Conservation (phyloP, 2,329 filamentous ascomycete genomes). For the Rhexocercosporidium sp. region DNA sequence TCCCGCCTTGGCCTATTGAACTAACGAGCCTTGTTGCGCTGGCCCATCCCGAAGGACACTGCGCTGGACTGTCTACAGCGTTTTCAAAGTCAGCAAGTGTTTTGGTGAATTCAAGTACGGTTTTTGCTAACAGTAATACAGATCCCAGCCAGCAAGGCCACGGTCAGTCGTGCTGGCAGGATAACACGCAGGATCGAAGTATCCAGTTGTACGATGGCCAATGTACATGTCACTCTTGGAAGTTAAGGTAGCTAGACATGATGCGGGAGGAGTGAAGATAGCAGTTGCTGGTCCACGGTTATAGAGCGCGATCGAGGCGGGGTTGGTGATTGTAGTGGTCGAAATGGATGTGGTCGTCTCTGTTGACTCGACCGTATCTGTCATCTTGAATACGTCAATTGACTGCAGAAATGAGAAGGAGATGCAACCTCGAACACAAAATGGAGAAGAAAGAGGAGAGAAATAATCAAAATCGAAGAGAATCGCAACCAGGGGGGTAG, state of each 20-base stretch:
- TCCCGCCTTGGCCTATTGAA: not conserved
- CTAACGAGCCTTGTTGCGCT: not conserved
- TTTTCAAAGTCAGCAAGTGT: too few relatives aligned
- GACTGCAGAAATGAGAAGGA: too few relatives aligned
- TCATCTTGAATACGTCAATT: not conserved
- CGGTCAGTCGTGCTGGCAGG: conserved; percentile 7
- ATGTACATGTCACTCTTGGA: conserved; percentile 9
- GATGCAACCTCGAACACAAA: too few relatives aligned
- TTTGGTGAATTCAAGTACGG: too few relatives aligned
- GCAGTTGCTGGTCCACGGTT: conserved; percentile 18
- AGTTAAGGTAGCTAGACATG: conserved; percentile 22
- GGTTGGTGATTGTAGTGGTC: conserved; percentile 7
- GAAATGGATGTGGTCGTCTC: too few relatives aligned
- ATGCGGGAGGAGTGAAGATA: conserved; percentile 14
- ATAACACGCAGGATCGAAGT: conserved; percentile 17
- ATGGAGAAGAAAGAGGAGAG: too few relatives aligned
- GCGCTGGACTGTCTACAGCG: conserved; percentile 16
- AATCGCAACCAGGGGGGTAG: too few relatives aligned
- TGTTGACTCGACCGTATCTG: not conserved
- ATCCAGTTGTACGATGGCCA: not conserved
- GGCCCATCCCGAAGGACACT: conserved; percentile 15
- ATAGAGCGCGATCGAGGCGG: conserved; percentile 4
- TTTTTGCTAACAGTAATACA: conserved; percentile 25
- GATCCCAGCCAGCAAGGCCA: conserved; percentile 10
- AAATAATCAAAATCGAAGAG: too few relatives aligned